Base-by-base conservation (phyloP, 306 rosid genomes). In the Cicer cuneatum region DNA sequence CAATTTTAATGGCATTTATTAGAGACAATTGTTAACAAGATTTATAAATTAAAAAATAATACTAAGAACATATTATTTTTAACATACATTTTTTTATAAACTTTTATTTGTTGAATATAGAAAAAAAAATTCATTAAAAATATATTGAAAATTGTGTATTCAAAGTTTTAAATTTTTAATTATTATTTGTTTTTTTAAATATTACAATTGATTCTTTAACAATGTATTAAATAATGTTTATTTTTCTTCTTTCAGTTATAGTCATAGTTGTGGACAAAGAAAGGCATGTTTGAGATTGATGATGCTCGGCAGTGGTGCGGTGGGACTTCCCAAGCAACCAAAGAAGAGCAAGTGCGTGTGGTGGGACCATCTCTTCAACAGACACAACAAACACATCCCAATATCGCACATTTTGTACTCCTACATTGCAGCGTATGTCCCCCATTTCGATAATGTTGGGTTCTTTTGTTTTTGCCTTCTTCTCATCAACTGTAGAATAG, bases 231-330 rank as follows among this genome's bases (percentile, higher is more conserved):
- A 61, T 38, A 38, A 37, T 18, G 43, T n/a, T n/a, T n/a, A 24
- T 0, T 18, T 2, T 21, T 21, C 2, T 21, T 72, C 49, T 63
- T 63, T 66, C 42, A 42, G 12, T 69, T 35, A 70, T 65, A 75
- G 10, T 58, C 18, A 15, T 73, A 79, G 71, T 67, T 69, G 73
- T 58, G 90, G 88, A 83, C 90, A 85, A 85, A 48, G 53, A 41
- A 86, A 66, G 71, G 86, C 81, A 85, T 86, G 86, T 83, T 83
- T 79, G 84, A 76, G 89, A 78, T 72, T 66, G 15, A 76, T 66
- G 82, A 75, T 71, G 37, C 58, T 70, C 58, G 69, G 70, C 21
- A 66, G 53, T 72, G 83, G 87, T 73, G 83, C 69, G 85, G 66
- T 65, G 75, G 64, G 83, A 70, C 75, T 88, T 84, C 82, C 89